Evolutionary conservation across 2,329 filamentous ascomycete species (phyloP).

Genomic region (Trichophaea hybrida): DNA sequence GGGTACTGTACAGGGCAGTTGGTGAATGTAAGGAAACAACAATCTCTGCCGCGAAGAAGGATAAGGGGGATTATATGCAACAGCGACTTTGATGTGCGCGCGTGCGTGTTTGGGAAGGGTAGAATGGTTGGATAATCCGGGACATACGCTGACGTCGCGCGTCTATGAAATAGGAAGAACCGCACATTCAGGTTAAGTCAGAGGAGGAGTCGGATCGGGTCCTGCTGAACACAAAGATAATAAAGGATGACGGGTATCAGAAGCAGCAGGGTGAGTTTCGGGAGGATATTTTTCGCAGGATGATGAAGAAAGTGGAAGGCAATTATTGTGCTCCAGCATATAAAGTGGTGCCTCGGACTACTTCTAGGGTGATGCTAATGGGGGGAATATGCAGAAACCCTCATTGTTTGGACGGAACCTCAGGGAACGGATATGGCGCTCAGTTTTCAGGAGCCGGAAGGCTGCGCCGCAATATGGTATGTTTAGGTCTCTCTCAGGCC

Average conservation of each 20-base stretch:
- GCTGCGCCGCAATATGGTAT: conserved; percentile 83
- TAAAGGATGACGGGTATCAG: conserved; percentile 90
- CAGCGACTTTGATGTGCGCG: background rate
- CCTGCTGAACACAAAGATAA: conserved; percentile 76
- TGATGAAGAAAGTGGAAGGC: background rate
- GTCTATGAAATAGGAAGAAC: conserved; percentile 48
- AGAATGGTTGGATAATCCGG: background rate
- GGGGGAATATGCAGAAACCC: conserved; percentile 52
- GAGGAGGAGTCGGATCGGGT: conserved; percentile 78
- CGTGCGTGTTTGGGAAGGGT: background rate
- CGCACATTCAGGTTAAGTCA: conserved; percentile 77
- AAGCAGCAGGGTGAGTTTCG: conserved; percentile 72
- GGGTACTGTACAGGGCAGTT: conserved; percentile 80
- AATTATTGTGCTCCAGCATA: background rate
- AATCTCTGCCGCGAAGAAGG: background rate
- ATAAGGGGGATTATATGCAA: background rate
- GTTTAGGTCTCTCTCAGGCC: conserved; percentile 23
- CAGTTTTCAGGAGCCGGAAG: conserved; percentile 94
- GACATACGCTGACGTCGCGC: background rate
- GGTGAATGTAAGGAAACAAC: conserved; percentile 45
- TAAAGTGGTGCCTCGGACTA: background rate
- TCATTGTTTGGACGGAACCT: conserved; percentile 94
- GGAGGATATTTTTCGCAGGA: background rate
- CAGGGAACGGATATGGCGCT: conserved; percentile 92
- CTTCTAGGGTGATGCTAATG: conserved; percentile 2